Base-by-base conservation (phyloP, 306 rosid genomes). In the Morella rubra region DNA sequence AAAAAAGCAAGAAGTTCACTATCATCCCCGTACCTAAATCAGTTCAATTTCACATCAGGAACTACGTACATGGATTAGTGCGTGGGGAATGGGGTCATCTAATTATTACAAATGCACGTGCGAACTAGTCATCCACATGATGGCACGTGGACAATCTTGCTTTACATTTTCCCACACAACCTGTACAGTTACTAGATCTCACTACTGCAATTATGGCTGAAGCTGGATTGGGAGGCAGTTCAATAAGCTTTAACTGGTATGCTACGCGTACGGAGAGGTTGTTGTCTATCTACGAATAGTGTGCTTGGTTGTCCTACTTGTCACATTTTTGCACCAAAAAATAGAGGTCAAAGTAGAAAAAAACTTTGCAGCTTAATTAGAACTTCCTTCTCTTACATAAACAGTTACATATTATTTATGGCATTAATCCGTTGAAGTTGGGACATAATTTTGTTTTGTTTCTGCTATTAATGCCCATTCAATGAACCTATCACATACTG, bases 31-130 rank as follows among this genome's bases (percentile, higher is more conserved):
- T 52, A 14, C 72, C 44, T 32, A 32, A 32, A 32, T 60, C 60
- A 76, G 20, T 77, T 41, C 53, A 2, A 44, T 42, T 14, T 47
- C 41, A 60, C 75, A 56, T 55, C 80, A 15, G 59, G 51, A 60
- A n/a, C 5, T 24, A 42, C 16, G 37, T 66, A 60, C 53, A 71
- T 67, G 71, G 73, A 55, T 20, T 6, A 20, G 14, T 69, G 76
- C 65, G 69, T 78, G 73, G 88, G 79, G 81, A 87, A 2, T 87
- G 82, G 80, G 78, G 40, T 81, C 52, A 67, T 4, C 52, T 60
- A 70, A 83, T 78, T 8, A 80, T 85, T 51, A 70, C 81, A 19
- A 4, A 37, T 3, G 9, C 5, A 53, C 19, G 55, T 5, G 52
- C 24, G 5, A 44, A 5, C 37, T 65, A 22, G 42, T 12, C 15